A percentile compares a stretch with the other conserved stretches of the same genome.
phyloP scores from a whole-genome alignment of 441 rosid species.

The Croton laevigatus region DNA sequence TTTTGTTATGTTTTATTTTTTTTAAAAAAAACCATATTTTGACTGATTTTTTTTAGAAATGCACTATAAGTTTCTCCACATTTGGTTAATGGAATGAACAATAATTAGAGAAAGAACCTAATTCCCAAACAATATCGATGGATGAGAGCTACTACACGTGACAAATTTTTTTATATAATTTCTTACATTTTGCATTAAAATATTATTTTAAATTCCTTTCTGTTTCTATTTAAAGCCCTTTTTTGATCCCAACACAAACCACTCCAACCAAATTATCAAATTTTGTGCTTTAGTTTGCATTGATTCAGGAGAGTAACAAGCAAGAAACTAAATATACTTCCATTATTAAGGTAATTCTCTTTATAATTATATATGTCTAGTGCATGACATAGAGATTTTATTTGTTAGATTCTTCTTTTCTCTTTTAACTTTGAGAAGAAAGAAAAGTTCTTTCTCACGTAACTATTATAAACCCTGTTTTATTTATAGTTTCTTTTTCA shows the following conservation, averaged over 20 bases:
- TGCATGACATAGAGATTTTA: neutral
- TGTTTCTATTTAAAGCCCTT: conserved; percentile 34
- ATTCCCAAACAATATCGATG: conserved; percentile 40
- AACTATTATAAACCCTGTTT: neutral
- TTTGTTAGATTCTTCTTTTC: neutral
- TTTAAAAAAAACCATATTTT: conserved; percentile 8
- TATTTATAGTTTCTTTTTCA: neutral
- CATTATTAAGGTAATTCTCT: conserved; percentile 18
- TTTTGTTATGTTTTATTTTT: too few species aligned
- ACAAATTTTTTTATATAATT: conserved; percentile 28
- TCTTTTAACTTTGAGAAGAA: neutral
- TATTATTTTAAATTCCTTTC: conserved; percentile 6
- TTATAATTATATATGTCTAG: neutral
- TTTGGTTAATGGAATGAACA: conserved; percentile 8
- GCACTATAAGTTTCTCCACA: neutral
- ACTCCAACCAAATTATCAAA: neutral
- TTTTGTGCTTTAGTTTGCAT: neutral
- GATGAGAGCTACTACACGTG: conserved; percentile 32
- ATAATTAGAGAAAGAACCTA: conserved; percentile 32
- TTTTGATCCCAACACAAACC: conserved; percentile 6
- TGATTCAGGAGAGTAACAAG: conserved; percentile 2
- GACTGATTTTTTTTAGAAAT: neutral
- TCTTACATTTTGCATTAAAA: conserved; percentile 4
- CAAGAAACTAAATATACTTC: neutral
- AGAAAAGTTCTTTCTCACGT: neutral